Evolutionary conservation across 805 yeast species (phyloP).

Genomic region (Lipomyces spencermartinsiae): DNA sequence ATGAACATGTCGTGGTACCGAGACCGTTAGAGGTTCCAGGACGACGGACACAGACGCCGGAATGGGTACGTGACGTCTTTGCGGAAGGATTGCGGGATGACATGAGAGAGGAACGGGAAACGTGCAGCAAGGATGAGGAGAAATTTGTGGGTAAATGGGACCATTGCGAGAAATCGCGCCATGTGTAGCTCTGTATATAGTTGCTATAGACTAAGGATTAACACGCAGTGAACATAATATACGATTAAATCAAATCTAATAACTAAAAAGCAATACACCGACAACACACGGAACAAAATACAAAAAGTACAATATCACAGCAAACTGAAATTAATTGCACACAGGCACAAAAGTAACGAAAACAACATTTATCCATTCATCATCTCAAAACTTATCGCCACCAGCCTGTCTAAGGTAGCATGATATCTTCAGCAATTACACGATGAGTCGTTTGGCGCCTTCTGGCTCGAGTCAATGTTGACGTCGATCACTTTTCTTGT

Average conservation of each 20-base stretch:
- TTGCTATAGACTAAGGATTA: too few relatives aligned
- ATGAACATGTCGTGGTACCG: slow-evolving; percentile 6
- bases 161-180: too few relatives aligned
- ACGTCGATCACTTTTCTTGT: slow-evolving; percentile 35
- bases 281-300: slow-evolving; percentile 3
- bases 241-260: neutral
- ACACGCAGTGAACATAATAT: too few relatives aligned
- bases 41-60: neutral
- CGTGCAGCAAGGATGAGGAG: neutral
- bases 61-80: neutral
- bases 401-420: neutral
- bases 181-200: too few relatives aligned
- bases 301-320: slow-evolving; percentile 10
- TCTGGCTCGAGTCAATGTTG: slow-evolving; percentile 35
- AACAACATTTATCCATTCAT: slow-evolving; percentile 4
- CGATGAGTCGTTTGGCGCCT: slow-evolving; percentile 23
- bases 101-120: neutral
- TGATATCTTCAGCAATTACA: slow-evolving; percentile 22
- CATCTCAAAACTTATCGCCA: neutral
- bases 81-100: neutral
- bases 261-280: neutral
- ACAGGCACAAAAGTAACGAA: neutral
- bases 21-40: neutral
- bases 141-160: too few relatives aligned
- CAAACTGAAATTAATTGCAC: neutral